Conservation (phyloP, 352 stramenopile species). For the Phytophthora aleatoria region DNA sequence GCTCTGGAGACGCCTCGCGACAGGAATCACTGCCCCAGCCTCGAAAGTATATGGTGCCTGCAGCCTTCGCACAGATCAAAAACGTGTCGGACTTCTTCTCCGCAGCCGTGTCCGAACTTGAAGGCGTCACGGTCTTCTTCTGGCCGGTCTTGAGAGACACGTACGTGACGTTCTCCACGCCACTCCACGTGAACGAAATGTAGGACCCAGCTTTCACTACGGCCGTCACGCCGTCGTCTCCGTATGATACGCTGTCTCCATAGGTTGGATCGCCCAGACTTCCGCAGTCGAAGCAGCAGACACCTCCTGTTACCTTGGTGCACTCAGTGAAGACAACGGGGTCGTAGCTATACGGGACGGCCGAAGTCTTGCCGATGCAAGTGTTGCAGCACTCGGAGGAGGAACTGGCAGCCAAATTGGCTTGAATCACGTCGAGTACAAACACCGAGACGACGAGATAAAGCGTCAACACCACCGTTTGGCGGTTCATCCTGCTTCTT, state of each 20-base stretch:
- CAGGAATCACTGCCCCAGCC: slow-evolving; percentile 64
- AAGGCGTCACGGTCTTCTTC: slow-evolving; percentile 69
- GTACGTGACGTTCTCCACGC: slow-evolving; percentile 66
- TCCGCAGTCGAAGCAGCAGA: slow-evolving; percentile 79
- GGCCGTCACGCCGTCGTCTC: slow-evolving; percentile 54
- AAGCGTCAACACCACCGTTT: slow-evolving; percentile 5
- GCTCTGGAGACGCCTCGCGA: slow-evolving; percentile 51
- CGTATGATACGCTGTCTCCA: slow-evolving; percentile 37
- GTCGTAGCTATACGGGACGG: slow-evolving; percentile 68
- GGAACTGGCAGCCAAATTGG: slow-evolving; percentile 14
- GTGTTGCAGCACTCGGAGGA: slow-evolving; percentile 55
- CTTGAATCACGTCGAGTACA: slow-evolving; percentile 8
- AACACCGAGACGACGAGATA: slow-evolving; percentile 5
- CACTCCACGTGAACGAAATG: slow-evolving; percentile 58
- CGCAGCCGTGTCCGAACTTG: slow-evolving; percentile 38
- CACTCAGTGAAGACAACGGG: slow-evolving; percentile 64
- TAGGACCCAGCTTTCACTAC: slow-evolving; percentile 52
- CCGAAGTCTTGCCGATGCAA: slow-evolving; percentile 71
- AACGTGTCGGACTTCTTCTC: slow-evolving; percentile 47
- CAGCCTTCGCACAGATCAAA: slow-evolving; percentile 59
- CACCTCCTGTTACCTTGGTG: slow-evolving; percentile 41
- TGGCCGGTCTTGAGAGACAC: slow-evolving; percentile 60
- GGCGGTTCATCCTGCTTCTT: slow-evolving; percentile 9
- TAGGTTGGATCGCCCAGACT: slow-evolving; percentile 40
- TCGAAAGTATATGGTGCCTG: slow-evolving; percentile 62